These are phyloP conservation scores for Cyberlindnera maclurae DNA, from an alignment of 805 yeast genomes.

Conservation along the genomic window DNA sequence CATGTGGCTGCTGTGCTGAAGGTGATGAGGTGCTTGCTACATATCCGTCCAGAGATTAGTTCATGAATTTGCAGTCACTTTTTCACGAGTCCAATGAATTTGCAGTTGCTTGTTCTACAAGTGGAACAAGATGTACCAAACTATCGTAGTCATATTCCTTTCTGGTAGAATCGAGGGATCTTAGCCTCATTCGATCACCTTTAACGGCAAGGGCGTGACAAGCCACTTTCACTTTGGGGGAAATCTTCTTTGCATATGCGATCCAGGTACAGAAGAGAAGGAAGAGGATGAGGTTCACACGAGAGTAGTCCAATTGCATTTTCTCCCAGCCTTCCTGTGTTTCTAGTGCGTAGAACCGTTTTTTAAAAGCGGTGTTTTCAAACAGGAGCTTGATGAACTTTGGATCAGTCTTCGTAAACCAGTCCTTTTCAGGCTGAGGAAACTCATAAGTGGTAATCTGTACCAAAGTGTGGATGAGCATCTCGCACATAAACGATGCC, in stretches of 20 bases:
- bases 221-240: not conserved
- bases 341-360: slow-evolving; percentile 5
- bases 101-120: not conserved
- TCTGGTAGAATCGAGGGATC: slow-evolving; percentile 1
- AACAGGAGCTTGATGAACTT: slow-evolving; percentile 9
- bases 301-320: slow-evolving; percentile 10
- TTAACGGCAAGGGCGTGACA: slow-evolving; percentile 2
- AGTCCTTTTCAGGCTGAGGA: slow-evolving; percentile 3
- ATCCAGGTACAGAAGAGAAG: slow-evolving; percentile 15
- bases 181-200: slow-evolving; percentile 11
- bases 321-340: slow-evolving; percentile 2
- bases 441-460: slow-evolving; percentile 15
- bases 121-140: slow-evolving; percentile 1
- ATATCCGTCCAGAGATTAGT: slow-evolving; percentile 28
- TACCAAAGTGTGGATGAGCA: slow-evolving; percentile 6
- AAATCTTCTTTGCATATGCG: slow-evolving; percentile 1
- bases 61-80: too few relatives aligned
- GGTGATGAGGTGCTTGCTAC: slow-evolving; percentile 50
- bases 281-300: slow-evolving; percentile 8
- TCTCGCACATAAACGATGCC: slow-evolving; percentile 2
- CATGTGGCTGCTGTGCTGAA: slow-evolving; percentile 65
- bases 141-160: slow-evolving; percentile 1
- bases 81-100: too few relatives aligned
- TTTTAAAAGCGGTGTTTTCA: slow-evolving; percentile 8
- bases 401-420: slow-evolving; percentile 6